These are phyloP conservation scores for Fusarium dlaminii DNA, from an alignment of 2,329 filamentous ascomycete genomes.

Conservation along the genomic window DNA sequence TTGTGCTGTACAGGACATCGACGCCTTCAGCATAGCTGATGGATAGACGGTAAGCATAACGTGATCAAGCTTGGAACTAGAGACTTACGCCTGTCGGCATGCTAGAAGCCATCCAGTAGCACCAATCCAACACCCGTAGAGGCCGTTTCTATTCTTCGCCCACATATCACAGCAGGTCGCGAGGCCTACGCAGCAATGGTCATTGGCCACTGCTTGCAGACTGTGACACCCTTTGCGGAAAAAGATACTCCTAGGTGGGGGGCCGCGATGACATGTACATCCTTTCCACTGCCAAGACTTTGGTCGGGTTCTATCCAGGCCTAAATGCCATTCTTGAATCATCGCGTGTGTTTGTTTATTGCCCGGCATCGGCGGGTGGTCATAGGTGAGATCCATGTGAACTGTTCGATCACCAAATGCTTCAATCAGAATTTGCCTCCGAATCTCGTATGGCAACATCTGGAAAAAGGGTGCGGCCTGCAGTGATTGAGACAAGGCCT, in stretches of 20 bases:
- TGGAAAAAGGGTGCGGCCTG: background rate
- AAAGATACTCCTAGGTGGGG: no score
- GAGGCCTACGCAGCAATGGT: background rate
- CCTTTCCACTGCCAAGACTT: background rate
- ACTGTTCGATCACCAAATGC: background rate
- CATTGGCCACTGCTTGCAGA: background rate
- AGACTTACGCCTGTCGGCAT: background rate
- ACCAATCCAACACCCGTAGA: background rate
- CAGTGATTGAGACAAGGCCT: background rate
- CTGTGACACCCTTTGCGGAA: no score
- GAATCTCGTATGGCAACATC: background rate
- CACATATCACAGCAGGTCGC: background rate
- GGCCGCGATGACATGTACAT: background rate
- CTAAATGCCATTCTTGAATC: background rate
- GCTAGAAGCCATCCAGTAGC: background rate
- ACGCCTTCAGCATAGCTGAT: background rate
- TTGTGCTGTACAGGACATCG: background rate
- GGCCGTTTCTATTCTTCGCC: rapidly evolving
- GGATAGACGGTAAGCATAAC: background rate
- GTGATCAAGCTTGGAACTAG: rapidly evolving
- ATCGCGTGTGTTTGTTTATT: background rate
- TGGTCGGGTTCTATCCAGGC: background rate
- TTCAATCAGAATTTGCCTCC: background rate
- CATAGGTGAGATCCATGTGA: background rate
- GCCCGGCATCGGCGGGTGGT: background rate